Conservation (phyloP, 129 eudicot species). For the Tanacetum coccineum region DNA sequence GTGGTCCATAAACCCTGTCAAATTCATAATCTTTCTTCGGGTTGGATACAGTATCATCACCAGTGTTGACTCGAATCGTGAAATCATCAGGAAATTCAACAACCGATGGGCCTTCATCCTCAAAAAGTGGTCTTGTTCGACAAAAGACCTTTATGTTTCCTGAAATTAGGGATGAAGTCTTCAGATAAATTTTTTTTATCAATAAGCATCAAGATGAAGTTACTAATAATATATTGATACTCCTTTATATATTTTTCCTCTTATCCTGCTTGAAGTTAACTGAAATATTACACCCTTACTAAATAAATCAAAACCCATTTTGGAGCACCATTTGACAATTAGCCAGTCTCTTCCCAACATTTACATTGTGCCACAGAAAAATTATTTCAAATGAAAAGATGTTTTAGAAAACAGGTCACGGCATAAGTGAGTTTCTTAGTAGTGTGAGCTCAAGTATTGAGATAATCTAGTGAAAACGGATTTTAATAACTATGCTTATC, state of each 20-base stretch:
- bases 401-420: too few species aligned
- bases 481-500: background rate
- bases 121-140: constrained; percentile 94
- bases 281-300: background rate
- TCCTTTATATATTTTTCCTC: background rate
- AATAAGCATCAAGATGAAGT: too few species aligned
- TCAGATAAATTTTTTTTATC: too few species aligned
- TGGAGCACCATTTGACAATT: constrained; percentile 10
- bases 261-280: background rate
- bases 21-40: constrained; percentile 96
- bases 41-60: constrained; percentile 69
- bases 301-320: constrained; percentile 6
- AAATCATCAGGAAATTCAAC: constrained; percentile 91
- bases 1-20: constrained; percentile 98
- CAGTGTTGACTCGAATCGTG: constrained; percentile 73
- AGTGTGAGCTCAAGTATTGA: too few species aligned
- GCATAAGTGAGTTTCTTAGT: too few species aligned
- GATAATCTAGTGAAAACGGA: too few species aligned
- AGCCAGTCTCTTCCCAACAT: constrained; percentile 2
- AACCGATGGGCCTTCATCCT: constrained; percentile 84
- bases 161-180: constrained; percentile 29
- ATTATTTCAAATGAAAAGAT: background rate
- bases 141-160: constrained; percentile 93
- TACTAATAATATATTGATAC: too few species aligned
- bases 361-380: background rate